Evolutionary conservation across 78 protist species (phyloP).

Genomic region (Emiliania huxleyi): DNA sequence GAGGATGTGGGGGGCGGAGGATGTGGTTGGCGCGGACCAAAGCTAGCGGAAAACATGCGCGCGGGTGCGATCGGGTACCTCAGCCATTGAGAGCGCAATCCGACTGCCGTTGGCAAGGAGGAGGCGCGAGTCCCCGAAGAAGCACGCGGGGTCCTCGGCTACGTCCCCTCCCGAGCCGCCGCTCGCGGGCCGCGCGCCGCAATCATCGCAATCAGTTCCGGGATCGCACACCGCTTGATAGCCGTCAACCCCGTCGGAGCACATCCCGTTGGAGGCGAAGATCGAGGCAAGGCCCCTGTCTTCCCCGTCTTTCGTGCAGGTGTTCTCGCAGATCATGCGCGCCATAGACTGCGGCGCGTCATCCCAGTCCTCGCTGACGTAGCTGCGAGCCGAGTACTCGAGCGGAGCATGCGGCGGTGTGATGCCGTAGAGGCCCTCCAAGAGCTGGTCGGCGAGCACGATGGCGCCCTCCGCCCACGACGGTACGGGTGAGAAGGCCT

Average conservation of each 20-base stretch:
- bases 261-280: too few species aligned
- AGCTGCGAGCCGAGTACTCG: not conserved
- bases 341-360: not conserved
- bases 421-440: not conserved
- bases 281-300: too few species aligned
- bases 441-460: not conserved
- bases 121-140: not conserved
- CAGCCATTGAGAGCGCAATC: not conserved
- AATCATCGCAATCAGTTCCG: not conserved
- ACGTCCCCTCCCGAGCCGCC: not conserved
- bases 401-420: not conserved
- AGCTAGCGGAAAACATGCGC: too few species aligned
- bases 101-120: not conserved
- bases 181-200: not conserved
- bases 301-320: too few species aligned
- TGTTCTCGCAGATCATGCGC: not conserved
- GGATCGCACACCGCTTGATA: not conserved
- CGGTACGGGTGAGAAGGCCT: not conserved
- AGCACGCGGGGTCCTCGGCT: constrained; percentile 4
- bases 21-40: too few species aligned
- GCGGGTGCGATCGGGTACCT: too few species aligned
- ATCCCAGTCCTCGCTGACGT: not conserved
- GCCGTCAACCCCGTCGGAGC: too few species aligned
- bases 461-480: not conserved
- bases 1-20: too few species aligned